phyloP scores from a whole-genome alignment of 768 basidiomycete species.

The Naematelia encephala region DNA sequence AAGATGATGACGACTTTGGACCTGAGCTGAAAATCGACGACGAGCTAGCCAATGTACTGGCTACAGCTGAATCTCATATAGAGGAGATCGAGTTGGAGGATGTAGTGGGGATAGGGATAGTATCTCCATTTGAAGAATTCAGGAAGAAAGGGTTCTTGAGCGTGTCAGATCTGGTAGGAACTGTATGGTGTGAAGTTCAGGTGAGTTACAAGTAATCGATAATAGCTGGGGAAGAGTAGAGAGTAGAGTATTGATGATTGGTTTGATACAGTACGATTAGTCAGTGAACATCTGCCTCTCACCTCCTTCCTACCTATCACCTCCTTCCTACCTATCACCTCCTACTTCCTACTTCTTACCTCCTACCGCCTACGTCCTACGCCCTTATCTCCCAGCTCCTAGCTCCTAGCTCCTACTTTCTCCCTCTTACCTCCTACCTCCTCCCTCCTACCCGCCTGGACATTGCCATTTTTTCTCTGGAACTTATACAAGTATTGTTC shows the following conservation, averaged over 20 bases:
- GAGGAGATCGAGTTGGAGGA: constrained; percentile 12
- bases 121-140: constrained; percentile 53
- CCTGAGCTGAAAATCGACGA: constrained; percentile 25
- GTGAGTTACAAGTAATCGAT: constrained; percentile 34
- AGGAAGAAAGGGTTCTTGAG: constrained; percentile 49
- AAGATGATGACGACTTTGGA: constrained; percentile 21
- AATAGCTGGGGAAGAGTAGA: no score
- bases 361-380: not conserved
- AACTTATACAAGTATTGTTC: no score
- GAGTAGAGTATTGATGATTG: no score
- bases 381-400: not conserved
- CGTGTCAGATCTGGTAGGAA: constrained; percentile 51
- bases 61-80: constrained; percentile 22
- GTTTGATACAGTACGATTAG: no score
- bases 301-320: no score
- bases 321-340: no score
- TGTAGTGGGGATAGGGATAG: not conserved
- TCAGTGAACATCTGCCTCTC: no score
- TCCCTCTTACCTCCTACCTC: no score
- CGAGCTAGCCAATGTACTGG: constrained; percentile 27
- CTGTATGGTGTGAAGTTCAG: constrained; percentile 52
- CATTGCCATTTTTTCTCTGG: no score
- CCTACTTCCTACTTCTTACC: not conserved
- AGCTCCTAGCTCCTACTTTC: no score
- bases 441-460: no score